A percentile compares a stretch with the other conserved stretches of the same genome.
These are phyloP conservation scores for Scortechinia acanthostroma DNA, from an alignment of 2,329 filamentous ascomycete species.

Conservation along the genomic window DNA sequence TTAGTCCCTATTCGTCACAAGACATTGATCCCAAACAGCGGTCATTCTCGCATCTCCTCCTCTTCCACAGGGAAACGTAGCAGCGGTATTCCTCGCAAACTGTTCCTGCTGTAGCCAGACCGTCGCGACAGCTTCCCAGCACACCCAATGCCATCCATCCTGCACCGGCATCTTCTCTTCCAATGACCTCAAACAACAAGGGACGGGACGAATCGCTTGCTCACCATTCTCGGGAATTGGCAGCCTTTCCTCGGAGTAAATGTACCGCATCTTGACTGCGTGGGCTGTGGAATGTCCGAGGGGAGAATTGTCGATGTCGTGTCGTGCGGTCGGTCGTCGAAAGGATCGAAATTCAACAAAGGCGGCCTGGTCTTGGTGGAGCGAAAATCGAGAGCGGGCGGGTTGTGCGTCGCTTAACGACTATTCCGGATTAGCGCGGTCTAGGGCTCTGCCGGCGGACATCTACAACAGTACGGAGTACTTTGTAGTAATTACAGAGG, in stretches of 20 bases:
- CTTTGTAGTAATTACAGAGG: neutral
- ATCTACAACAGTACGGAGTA: neutral
- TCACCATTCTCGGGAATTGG: constrained; percentile 93
- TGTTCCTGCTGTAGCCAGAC: no score
- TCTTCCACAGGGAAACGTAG: no score
- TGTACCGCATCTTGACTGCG: constrained; percentile 94
- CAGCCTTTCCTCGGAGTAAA: constrained; percentile 94
- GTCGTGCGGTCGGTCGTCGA: constrained; percentile 11
- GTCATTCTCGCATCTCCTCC: no score
- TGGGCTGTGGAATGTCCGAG: constrained; percentile 31
- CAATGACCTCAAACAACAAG: constrained; percentile 10
- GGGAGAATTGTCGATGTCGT: constrained; percentile 18
- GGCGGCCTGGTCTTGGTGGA: neutral
- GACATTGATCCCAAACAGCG: no score
- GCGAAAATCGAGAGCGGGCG: neutral
- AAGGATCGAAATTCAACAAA: constrained; percentile 1
- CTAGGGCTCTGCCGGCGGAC: no score
- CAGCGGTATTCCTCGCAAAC: no score
- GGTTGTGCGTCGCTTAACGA: constrained; percentile 1
- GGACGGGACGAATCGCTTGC: no score
- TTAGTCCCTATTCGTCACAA: no score
- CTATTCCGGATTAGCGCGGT: neutral
- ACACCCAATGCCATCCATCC: constrained; percentile 4
- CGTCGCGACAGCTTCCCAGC: neutral
- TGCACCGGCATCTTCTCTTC: constrained; percentile 7